Percentiles rank a stretch among this genome's conserved stretches.
Evolutionary conservation across 169 alveolate species (phyloP).

Genomic region (Cyclospora cayetanensis): DNA sequence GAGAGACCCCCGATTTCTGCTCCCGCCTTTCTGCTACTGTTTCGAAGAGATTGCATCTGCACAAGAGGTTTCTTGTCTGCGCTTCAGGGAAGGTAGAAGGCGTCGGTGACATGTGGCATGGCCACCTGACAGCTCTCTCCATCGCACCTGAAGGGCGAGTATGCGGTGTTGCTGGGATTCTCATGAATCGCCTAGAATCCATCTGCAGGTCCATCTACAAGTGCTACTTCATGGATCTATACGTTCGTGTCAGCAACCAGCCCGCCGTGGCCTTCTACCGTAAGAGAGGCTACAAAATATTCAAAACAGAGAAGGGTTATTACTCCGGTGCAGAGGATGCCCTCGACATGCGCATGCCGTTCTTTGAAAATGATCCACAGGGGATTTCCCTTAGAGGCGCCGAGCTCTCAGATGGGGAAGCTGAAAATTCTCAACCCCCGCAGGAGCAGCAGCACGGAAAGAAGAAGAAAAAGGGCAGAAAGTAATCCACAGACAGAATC

Average conservation of each 20-base stretch:
- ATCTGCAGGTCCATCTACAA: slow-evolving; percentile 85
- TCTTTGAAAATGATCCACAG: not conserved
- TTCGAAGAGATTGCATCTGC: not conserved
- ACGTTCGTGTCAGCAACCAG: slow-evolving; percentile 93
- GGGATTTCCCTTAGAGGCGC: too few species aligned
- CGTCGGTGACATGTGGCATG: slow-evolving; percentile 93
- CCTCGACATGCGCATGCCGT: slow-evolving; percentile 85
- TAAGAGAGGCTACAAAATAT: slow-evolving; percentile 90
- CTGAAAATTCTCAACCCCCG: too few species aligned
- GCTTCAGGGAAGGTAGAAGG: slow-evolving; percentile 89
- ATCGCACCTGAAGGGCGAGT: slow-evolving; percentile 94
- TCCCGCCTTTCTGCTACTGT: not conserved
- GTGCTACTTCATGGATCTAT: slow-evolving; percentile 94
- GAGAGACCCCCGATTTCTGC: not conserved
- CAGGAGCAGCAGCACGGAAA: not conserved
- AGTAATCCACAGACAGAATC: not conserved
- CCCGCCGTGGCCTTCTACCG: slow-evolving; percentile 92
- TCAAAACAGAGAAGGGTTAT: slow-evolving; percentile 87
- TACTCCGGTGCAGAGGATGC: slow-evolving; percentile 93
- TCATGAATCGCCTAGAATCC: slow-evolving; percentile 93
- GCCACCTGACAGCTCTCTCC: slow-evolving; percentile 96
- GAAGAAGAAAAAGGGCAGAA: not conserved
- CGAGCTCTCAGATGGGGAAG: too few species aligned
- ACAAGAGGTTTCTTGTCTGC: not conserved
- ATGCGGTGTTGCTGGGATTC: slow-evolving; percentile 92